Evolutionary conservation across 139 green algal genomes (phyloP).

Genomic region (Gonium pectorale): DNA sequence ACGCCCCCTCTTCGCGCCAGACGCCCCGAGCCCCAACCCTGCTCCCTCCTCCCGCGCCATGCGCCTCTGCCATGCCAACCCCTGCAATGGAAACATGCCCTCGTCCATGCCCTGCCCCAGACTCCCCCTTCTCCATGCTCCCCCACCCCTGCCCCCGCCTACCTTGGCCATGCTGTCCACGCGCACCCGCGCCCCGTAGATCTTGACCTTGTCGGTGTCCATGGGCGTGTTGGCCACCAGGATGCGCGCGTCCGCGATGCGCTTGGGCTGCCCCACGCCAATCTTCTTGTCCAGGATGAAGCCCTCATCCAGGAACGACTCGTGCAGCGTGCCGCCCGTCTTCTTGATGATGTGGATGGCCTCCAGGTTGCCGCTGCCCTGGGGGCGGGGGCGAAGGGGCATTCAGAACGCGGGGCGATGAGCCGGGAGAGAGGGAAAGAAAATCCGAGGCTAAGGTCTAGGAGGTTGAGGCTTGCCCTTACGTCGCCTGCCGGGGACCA

Average conservation of each 20-base stretch:
- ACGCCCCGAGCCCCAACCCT: no score
- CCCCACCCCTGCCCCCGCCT: background rate
- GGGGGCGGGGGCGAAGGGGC: background rate
- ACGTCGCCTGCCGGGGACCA: no score
- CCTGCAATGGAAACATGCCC: background rate
- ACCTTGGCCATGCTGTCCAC: conserved; percentile 92
- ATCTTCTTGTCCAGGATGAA: conserved; percentile 99
- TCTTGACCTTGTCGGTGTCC: conserved; percentile 99
- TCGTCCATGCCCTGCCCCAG: background rate
- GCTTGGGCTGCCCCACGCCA: conserved; percentile 95
- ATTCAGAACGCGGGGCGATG: background rate
- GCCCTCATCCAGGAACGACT: conserved; percentile 98
- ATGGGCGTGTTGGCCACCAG: conserved; percentile 99
- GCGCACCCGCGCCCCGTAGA: conserved; percentile 91
- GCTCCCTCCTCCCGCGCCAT: background rate
- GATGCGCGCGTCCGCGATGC: conserved; percentile 97
- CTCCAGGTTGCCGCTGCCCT: conserved; percentile 90
- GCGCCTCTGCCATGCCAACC: background rate
- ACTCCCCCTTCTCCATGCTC: background rate
- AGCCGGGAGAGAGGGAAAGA: background rate
- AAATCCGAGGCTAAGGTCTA: no score
- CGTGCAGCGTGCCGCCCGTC: conserved; percentile 90
- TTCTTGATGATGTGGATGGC: conserved; percentile 99
- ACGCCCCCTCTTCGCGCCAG: no score
- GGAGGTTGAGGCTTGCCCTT: no score